These are phyloP conservation scores for Candida odintsovae DNA, from an alignment of 805 yeast species.

Conservation along the genomic window DNA sequence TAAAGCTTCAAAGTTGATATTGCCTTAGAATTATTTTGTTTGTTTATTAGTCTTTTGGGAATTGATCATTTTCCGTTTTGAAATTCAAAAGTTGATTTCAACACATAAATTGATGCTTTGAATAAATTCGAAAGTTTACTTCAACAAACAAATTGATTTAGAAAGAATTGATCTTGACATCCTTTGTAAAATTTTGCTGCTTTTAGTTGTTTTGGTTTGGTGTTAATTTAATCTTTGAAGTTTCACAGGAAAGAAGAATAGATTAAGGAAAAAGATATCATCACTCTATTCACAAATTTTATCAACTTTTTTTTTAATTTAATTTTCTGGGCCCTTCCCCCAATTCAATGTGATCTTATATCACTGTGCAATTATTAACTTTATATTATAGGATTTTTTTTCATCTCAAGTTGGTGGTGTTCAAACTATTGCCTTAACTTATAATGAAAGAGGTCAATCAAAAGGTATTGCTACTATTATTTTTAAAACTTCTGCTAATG, in stretches of 20 bases:
- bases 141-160: neutral
- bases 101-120: too few relatives aligned
- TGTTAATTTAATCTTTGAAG: neutral
- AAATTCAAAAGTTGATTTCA: too few relatives aligned
- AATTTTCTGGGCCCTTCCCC: neutral
- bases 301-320: neutral
- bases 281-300: neutral
- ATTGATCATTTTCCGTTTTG: neutral
- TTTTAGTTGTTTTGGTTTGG: neutral
- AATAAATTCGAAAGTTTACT: too few relatives aligned
- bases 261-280: neutral
- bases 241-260: neutral
- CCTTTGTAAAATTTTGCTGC: neutral
- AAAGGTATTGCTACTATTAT: constrained; percentile 88
- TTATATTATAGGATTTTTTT: constrained; percentile 69
- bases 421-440: constrained; percentile 60
- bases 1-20: neutral
- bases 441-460: constrained; percentile 84
- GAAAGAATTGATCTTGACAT: neutral
- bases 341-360: neutral
- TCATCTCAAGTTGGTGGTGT: constrained; percentile 84
- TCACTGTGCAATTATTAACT: constrained; percentile 9
- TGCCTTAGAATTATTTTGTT: neutral
- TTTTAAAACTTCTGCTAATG: constrained; percentile 64
- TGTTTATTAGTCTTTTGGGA: neutral